phyloP scores from a whole-genome alignment of 164 flowering plant species.

The Warburgia ugandensis region DNA sequence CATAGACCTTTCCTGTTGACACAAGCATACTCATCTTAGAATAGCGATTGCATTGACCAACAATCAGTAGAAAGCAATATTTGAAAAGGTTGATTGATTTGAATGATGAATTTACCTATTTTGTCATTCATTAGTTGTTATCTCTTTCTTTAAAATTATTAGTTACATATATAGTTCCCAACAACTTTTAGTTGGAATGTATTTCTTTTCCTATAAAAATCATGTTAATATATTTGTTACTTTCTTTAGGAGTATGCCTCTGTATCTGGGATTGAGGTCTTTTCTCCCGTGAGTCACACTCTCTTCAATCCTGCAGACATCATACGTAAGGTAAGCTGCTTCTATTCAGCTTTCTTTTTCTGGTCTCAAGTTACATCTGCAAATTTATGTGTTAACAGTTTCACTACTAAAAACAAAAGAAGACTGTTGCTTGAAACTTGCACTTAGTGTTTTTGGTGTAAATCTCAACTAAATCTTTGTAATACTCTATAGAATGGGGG shows the following conservation, averaged over 20 bases:
- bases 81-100: too few relatives aligned
- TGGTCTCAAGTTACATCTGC: neutral
- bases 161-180: too few relatives aligned
- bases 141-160: too few relatives aligned
- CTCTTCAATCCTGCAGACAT: conserved; percentile 76
- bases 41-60: too few relatives aligned
- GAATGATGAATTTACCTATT: too few relatives aligned
- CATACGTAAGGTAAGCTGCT: conserved; percentile 47
- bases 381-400: too few relatives aligned
- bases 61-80: too few relatives aligned
- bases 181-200: too few relatives aligned
- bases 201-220: neutral
- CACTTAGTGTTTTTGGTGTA: neutral
- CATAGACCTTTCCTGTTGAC: too few relatives aligned
- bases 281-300: conserved; percentile 91
- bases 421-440: neutral
- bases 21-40: too few relatives aligned
- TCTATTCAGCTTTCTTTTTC: neutral
- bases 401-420: neutral
- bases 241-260: conserved; percentile 55
- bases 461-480: neutral
- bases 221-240: neutral
- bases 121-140: too few relatives aligned
- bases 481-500: conserved; percentile 64
- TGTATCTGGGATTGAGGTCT: conserved; percentile 62